These are phyloP conservation scores for Porphyrellus cyaneotinctus DNA, from an alignment of 768 basidiomycete species.

Conservation along the genomic window DNA sequence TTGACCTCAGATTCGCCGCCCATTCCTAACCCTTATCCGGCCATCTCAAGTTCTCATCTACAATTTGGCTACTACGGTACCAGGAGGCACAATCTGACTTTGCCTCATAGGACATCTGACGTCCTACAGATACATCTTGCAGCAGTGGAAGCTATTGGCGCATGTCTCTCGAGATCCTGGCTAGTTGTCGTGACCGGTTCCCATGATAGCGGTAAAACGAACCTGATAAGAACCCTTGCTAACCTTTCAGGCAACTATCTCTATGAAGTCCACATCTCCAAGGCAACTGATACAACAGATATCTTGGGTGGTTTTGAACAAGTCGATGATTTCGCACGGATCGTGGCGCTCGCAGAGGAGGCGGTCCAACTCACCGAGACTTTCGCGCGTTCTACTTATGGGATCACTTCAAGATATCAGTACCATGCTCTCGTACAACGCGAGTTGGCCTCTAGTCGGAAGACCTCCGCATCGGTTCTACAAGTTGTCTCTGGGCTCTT, in stretches of 20 bases:
- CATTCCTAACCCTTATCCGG: constrained; percentile 35
- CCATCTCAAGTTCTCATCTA: constrained; percentile 42
- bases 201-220: constrained; percentile 74
- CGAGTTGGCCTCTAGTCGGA: constrained; percentile 14
- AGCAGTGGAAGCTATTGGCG: constrained; percentile 69
- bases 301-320: constrained; percentile 96
- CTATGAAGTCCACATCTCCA: constrained; percentile 74
- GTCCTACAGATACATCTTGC: constrained; percentile 61
- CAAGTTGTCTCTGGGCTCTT: constrained; percentile 28
- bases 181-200: constrained; percentile 84
- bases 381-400: constrained; percentile 34
- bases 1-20: constrained; percentile 31
- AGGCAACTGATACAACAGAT: constrained; percentile 88
- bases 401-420: constrained; percentile 18
- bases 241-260: constrained; percentile 63
- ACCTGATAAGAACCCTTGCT: constrained; percentile 66
- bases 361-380: constrained; percentile 37
- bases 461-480: constrained; percentile 21
- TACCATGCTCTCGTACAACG: constrained; percentile 11
- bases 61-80: constrained; percentile 64
- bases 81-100: constrained; percentile 30
- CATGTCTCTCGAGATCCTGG: constrained; percentile 74
- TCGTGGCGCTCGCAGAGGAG: constrained; percentile 37
- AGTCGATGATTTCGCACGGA: constrained; percentile 52
- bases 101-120: constrained; percentile 41